Base-by-base conservation (phyloP, 305 asterid species). In the Ajuga reptans region DNA sequence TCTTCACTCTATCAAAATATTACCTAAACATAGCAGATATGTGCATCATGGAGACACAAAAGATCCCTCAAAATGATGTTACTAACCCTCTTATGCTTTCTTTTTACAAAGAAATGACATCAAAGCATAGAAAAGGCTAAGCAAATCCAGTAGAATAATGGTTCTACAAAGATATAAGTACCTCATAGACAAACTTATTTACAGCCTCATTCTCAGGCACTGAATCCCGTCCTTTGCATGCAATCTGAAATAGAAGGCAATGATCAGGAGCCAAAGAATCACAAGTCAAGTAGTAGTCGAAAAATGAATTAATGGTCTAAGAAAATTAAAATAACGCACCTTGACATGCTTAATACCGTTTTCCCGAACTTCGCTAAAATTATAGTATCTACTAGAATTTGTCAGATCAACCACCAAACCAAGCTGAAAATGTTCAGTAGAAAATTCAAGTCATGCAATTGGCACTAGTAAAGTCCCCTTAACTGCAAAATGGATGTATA, bases 361-460 rank as follows among this genome's bases (percentile, higher is more conserved):
- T 43, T 91, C 84, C 85, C 2, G 27, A 21, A 21, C 86, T 14
- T 91, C 97, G 63, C 72, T 75, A 75, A 77, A 17, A 53, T 84
- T 79, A 78, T 91, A 94, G 82, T 94, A 94, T 66, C 97, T 82
- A 79, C 60, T 80, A 75, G 98, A 91, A 81, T 94, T 89, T 79
- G 99, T 94, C 78, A 94, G 85, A 87, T 94, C 99, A 72, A 94
- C 89, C 85, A 94, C 96, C 90, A 94, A 76, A 43, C 95, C 99
- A 70, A 94, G 86, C 99, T 94, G 98, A 66, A 82, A 83, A 79
- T 37, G 59, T 74, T 64, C 43, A 77, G 72, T 29, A 76, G 59
- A 56, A 68, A 75, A 14, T 42, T 53, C 51, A 77, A 69, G 68
- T 64, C 52, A 74, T 24, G 61, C 74, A 65, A 47, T 58, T 68